Evolutionary conservation across 441 rosid genomes (phyloP), one percentile per base, ranked within the genome.

Genomic region (Erodium trifolium): DNA sequence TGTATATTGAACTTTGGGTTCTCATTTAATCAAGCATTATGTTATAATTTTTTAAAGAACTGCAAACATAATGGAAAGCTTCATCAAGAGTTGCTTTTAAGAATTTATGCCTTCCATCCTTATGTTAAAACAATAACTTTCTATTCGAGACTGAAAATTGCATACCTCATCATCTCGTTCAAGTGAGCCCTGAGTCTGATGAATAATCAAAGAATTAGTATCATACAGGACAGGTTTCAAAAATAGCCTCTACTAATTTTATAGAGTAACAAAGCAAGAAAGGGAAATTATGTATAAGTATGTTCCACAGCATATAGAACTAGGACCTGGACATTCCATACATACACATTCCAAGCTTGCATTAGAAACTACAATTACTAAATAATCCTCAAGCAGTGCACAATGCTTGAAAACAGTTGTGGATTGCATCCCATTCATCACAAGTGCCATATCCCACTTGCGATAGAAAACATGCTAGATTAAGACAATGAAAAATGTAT

Each of bases 121-220:
- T 9, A 12, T 17, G 67, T 70, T 66, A 71, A 27, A 68, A 62
- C 37, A 74, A 51, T 43, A 65, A 51, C 49, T 18, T 17, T 72
- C 47, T 67, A 60, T 66, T 67, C 45, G 35, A 11, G 51, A 65
- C 66, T 67, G 68, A 72, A 68, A 75, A 75, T 67, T 13, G 43
- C 67, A 57, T 88, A 92, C 98, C 98, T 93, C 98, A 68, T 93
- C 98, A 80, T 88, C 98, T 16, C 96, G 86, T 82, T 90, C 95
- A 76, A 86, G 79, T 53, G 96, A 80, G 72, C 89, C 89, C 70
- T 84, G 92, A 60, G 80, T 80, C 98, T 90, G 89, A 71, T 66
- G 71, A 29, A 74, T 65, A 49, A 73, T 41, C 55, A 74, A 60
- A 49, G 69, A 69, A 74, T 63, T 60, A 78, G 29, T 27, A 16